phyloP scores from a whole-genome alignment of 2,329 filamentous ascomycete species.

The Exophiala dermatitidis region DNA sequence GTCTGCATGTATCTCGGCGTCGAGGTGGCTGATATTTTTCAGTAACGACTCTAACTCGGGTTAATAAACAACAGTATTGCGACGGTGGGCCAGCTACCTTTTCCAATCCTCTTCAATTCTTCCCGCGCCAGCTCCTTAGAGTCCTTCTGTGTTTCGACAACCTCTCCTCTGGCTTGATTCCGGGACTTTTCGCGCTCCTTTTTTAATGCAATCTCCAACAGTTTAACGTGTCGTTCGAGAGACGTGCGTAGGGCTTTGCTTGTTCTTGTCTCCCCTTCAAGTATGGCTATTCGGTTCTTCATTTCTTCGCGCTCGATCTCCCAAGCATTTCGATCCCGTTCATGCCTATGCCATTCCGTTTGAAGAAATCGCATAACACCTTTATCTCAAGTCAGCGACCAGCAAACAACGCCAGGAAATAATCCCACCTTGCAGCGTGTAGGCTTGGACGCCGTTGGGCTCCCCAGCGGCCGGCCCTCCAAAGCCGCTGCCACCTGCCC shows the following conservation, averaged over 20 bases:
- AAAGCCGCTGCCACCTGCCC: constrained; percentile 21
- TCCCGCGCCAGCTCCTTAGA: constrained; percentile 42
- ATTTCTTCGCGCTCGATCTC: constrained; percentile 99
- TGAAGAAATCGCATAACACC: constrained; percentile 99
- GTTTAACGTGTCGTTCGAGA: constrained; percentile 78
- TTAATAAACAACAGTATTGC: constrained; percentile 1
- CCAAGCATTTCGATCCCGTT: constrained; percentile 95
- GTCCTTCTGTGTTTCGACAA: constrained; percentile 45
- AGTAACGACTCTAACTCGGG: constrained; percentile 12
- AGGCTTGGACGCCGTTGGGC: constrained; percentile 26
- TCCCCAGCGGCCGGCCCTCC: constrained; percentile 21
- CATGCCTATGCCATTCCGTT: constrained; percentile 97
- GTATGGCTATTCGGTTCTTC: constrained; percentile 90
- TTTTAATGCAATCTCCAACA: constrained; percentile 81
- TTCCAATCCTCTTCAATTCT: constrained; percentile 35
- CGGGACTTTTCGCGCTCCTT: constrained; percentile 68
- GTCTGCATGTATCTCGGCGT: constrained; percentile 37
- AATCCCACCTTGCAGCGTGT: constrained; percentile 26
- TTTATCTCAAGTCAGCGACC: constrained; percentile 33
- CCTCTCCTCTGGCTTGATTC: constrained; percentile 43
- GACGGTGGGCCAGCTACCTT: constrained; percentile 29
- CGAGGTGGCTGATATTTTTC: constrained; percentile 40
- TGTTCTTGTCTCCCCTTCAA: constrained; percentile 83
- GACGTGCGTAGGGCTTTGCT: constrained; percentile 84
- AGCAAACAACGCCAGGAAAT: background rate